phyloP scores from a whole-genome alignment of 176 grass and related monocot species.

The bread wheat (Triticum aestivum) region DNA sequence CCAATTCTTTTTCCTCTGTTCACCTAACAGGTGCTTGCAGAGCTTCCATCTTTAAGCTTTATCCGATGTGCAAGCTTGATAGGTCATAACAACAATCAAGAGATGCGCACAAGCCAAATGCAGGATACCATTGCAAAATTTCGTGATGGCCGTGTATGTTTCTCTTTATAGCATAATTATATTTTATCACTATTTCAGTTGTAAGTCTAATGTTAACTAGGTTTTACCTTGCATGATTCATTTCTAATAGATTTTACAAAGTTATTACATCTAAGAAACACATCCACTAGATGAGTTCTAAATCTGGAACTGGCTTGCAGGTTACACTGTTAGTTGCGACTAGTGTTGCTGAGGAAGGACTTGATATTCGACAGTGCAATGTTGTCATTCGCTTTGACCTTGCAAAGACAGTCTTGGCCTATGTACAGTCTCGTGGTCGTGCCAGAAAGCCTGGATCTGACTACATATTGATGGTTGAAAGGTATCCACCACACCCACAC shows the following conservation, averaged over 20 bases:
- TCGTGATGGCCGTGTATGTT: slow-evolving; percentile 92
- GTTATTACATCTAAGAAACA: background rate
- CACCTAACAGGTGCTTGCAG: slow-evolving; percentile 67
- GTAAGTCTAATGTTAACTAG: slow-evolving; percentile 1
- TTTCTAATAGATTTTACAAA: slow-evolving; percentile 1
- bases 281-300: background rate
- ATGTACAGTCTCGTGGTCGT: slow-evolving; percentile 94
- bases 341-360: slow-evolving; percentile 98
- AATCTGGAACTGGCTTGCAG: slow-evolving; percentile 49
- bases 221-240: background rate
- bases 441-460: slow-evolving; percentile 99
- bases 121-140: slow-evolving; percentile 98
- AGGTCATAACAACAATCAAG: slow-evolving; percentile 99
- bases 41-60: slow-evolving; percentile 93
- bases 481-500: slow-evolving; percentile 43
- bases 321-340: slow-evolving; percentile 95
- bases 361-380: slow-evolving; percentile 99
- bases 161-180: slow-evolving; percentile 22
- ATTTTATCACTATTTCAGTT: background rate
- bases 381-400: slow-evolving; percentile 99
- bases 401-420: slow-evolving; percentile 97
- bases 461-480: slow-evolving; percentile 99
- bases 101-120: slow-evolving; percentile 97
- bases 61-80: slow-evolving; percentile 93
- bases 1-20: slow-evolving; percentile 20